phyloP scores from a whole-genome alignment of 805 yeast genomes.

The Torulaspora delbrueckii region DNA sequence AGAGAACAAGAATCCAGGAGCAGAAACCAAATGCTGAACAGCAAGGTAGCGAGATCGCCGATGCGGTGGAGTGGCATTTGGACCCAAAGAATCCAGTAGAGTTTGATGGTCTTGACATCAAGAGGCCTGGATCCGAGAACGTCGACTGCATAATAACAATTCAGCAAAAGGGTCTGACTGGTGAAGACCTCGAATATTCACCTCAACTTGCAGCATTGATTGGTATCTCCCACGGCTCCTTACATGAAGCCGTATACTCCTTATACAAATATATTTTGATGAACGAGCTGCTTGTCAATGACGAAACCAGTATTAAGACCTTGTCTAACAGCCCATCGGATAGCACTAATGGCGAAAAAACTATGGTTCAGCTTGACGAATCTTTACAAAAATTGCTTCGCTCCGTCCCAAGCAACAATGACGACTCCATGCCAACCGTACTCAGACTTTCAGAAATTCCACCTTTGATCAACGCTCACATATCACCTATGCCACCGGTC shows the following conservation, averaged over 20 bases:
- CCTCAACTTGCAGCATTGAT: constrained; percentile 63
- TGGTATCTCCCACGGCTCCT: constrained; percentile 74
- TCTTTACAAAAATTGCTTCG: constrained; percentile 42
- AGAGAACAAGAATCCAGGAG: background rate
- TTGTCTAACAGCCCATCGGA: constrained; percentile 12
- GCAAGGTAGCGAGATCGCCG: constrained; percentile 17
- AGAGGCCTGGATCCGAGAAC: constrained; percentile 66
- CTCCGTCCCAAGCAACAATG: constrained; percentile 3
- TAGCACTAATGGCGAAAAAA: constrained; percentile 44
- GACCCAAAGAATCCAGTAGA: constrained; percentile 47
- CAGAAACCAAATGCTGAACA: background rate
- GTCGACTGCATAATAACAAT: constrained; percentile 68
- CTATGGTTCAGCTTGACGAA: constrained; percentile 49
- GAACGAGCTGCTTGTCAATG: constrained; percentile 47
- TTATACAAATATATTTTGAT: constrained; percentile 75
- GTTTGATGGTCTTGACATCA: constrained; percentile 87
- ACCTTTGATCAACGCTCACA: constrained; percentile 44
- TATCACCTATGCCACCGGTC: constrained; percentile 76
- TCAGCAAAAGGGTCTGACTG: constrained; percentile 74
- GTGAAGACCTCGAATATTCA: constrained; percentile 53
- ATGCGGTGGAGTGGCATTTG: constrained; percentile 83
- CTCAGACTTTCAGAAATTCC: constrained; percentile 49
- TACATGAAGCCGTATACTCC: constrained; percentile 76
- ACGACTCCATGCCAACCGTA: constrained; percentile 11
- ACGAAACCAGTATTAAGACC: constrained; percentile 15